phyloP scores from a whole-genome alignment of 202 grass and related monocot species.

The Zizania palustris region DNA sequence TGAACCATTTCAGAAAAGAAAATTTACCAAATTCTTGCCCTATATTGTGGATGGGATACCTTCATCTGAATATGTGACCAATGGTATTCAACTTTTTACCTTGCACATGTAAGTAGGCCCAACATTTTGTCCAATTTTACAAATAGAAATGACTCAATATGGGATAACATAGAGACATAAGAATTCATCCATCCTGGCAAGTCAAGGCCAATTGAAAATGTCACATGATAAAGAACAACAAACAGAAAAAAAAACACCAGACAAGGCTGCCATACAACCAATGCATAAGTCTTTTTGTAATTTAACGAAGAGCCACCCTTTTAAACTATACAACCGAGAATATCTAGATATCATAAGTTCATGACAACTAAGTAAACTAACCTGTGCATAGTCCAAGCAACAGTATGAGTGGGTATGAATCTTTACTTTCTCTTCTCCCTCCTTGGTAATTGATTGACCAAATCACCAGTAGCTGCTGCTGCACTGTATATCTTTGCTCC shows the following conservation, averaged over 20 bases:
- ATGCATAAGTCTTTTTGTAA: neutral
- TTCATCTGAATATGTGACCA: neutral
- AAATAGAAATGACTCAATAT: neutral
- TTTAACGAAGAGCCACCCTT: neutral
- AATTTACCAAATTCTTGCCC: neutral
- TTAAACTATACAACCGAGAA: constrained; percentile 32
- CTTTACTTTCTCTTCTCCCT: constrained; percentile 96
- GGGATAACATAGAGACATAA: constrained; percentile 25
- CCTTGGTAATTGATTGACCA: constrained; percentile 58
- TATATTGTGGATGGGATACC: neutral
- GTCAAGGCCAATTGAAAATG: constrained; percentile 14
- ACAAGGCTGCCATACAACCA: neutral
- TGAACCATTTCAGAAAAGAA: constrained; percentile 13
- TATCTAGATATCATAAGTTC: constrained; percentile 15
- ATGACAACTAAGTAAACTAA: constrained; percentile 39
- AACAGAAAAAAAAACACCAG: neutral
- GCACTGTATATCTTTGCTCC: constrained; percentile 77
- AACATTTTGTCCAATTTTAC: constrained; percentile 13
- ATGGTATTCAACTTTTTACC: constrained; percentile 10
- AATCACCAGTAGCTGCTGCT: constrained; percentile 65
- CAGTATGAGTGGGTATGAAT: constrained; percentile 96
- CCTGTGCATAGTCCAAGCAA: constrained; percentile 98
- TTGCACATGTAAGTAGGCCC: neutral
- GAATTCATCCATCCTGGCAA: neutral
- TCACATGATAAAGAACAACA: neutral